Conservation (phyloP, 345 rosid species). For the Pugionium dolabratum region DNA sequence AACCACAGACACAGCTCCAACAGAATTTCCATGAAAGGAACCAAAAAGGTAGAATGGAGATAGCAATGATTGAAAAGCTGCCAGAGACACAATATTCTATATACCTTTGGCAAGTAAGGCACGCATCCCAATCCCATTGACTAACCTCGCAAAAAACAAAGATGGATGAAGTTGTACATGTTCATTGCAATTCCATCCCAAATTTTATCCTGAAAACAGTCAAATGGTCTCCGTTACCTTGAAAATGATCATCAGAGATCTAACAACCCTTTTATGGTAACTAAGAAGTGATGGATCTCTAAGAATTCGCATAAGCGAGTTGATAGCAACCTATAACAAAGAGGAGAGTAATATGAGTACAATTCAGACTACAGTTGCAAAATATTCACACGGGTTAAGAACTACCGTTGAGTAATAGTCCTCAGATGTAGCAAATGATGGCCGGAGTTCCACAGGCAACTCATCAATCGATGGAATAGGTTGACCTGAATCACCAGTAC, state of each 20-base stretch:
- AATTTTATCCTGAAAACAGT: conserved; percentile 6
- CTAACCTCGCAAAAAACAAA: conserved; percentile 64
- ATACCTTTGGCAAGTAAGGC: conserved; percentile 85
- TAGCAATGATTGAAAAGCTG: conserved; percentile 15
- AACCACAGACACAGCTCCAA: conserved; percentile 2
- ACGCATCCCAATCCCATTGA: conserved; percentile 98
- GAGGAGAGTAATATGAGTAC: conserved; percentile 32
- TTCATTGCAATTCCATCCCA: conserved; percentile 16
- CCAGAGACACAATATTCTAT: conserved; percentile 25
- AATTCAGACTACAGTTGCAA: conserved; percentile 23
- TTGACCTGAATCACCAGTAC: conserved; percentile 94
- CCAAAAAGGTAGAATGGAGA: conserved; percentile 25
- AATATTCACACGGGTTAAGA: conserved; percentile 22
- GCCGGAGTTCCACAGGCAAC: conserved; percentile 85
- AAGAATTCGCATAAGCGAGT: conserved; percentile 95
- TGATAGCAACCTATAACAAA: conserved; percentile 81
- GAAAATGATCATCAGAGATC: conserved; percentile 94
- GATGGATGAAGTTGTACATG: conserved; percentile 1
- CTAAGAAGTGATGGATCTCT: conserved; percentile 96
- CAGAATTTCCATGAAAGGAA: conserved; percentile 10
- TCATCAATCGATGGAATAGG: conserved; percentile 87
- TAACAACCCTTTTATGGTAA: conserved; percentile 97
- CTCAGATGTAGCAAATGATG: conserved; percentile 91
- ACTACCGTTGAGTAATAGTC: conserved; percentile 94
- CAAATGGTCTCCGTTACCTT: conserved; percentile 54